Base-by-base conservation (phyloP, 1,139 yeast genomes). In the Candida buenavistaensis region DNA sequence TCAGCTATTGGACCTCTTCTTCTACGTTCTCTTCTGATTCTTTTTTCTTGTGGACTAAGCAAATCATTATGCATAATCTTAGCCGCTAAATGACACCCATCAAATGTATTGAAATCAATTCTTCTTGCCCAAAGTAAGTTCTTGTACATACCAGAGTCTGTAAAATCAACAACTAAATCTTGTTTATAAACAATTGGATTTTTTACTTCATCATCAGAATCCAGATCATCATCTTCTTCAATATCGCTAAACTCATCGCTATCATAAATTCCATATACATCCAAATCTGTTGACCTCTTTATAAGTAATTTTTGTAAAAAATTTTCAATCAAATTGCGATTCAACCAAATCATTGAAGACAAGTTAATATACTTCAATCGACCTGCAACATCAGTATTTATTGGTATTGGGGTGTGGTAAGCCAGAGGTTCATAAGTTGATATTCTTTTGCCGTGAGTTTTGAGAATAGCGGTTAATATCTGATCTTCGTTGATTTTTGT, bases 71-170 rank as follows among this genome's bases (percentile, higher is more conserved):
- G 52, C 14, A 68, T 51, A 9, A 70, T 63, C 30, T 59, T 56
- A 17, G 47, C 46, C 1, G 63, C 62, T 38, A 67, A 50, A 25
- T 46, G 46, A 32, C 63, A 55, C 5, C 75, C 75, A 10, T 50
- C 53, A 6, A 27, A 32, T 2, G 55, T 48, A 16, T 47, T 51
- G 34, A 68, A 48, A 42, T 70, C 66, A 30, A 70, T 59, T 11
- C 43, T 40, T 33, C 53, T 53, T 0, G 82, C 82, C 84, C 86
- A 80, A n/a, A 55, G 66, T 22, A 75, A 57, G 30, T 68, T 66
- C 43, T 75, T 72, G 35, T 68, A 61, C 84, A 79, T 78, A 1
- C 86, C 86, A 1, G 82, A 74, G 45, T 77, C 69, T 2, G 71
- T 58, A 36, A 78, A 65, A 46, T 77, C 75, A 19, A 78, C 38